Percentiles rank a stretch among this genome's conserved stretches.
Conservation (phyloP, 1,139 yeast genomes). For the Williopsis jadinii region DNA sequence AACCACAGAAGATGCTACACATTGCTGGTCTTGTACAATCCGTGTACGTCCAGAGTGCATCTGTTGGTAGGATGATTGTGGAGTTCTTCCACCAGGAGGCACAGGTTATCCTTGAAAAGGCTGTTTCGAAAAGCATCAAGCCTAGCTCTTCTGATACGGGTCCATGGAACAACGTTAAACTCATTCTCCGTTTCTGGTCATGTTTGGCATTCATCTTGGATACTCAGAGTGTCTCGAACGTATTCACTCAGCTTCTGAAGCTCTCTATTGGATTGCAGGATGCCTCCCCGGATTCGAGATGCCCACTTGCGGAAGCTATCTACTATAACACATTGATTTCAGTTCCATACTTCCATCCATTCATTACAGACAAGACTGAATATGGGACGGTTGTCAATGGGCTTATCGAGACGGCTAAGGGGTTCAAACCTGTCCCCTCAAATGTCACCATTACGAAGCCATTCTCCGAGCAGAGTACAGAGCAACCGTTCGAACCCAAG, state of each 20-base stretch:
- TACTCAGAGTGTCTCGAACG: conserved; percentile 39
- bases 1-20: conserved; percentile 80
- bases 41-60: conserved; percentile 58
- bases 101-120: conserved; percentile 43
- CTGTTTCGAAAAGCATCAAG: conserved; percentile 20
- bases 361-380: conserved; percentile 24
- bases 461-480: conserved; percentile 31
- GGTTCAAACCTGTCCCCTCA: conserved; percentile 17
- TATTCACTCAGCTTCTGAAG: conserved; percentile 50
- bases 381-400: conserved; percentile 31
- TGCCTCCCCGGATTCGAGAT: conserved; percentile 31
- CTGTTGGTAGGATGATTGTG: conserved; percentile 63
- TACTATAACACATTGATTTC: conserved; percentile 58
- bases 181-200: conserved; percentile 63
- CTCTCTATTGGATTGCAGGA: conserved; percentile 53
- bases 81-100: conserved; percentile 63
- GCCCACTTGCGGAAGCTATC: conserved; percentile 62
- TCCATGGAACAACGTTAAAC: conserved; percentile 66
- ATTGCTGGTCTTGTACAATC: conserved; percentile 64
- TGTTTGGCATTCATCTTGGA: conserved; percentile 57
- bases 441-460: conserved; percentile 29
- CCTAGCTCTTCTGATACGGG: conserved; percentile 42
- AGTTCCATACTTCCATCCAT: conserved; percentile 56
- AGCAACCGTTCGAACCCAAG: conserved; percentile 48
- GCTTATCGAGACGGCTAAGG: conserved; percentile 38